Base-by-base conservation (phyloP, 495 filamentous ascomycete species). In the Lepidopterella palustris region DNA sequence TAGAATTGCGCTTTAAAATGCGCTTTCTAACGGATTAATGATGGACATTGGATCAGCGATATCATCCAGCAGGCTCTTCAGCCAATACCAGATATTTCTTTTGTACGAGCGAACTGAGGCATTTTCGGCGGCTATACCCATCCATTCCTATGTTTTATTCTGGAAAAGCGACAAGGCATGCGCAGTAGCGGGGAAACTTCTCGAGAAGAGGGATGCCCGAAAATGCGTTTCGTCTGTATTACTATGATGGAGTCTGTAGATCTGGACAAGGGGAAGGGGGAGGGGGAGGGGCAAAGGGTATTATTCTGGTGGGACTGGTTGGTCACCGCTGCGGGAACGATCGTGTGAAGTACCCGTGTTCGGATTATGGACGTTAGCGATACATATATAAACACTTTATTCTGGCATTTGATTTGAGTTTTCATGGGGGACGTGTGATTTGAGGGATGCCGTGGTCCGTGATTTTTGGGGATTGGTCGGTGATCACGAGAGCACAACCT, bases 121-220 rank as follows among this genome's bases (percentile, higher is more conserved):
- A 28, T 55, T 60, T 40, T 65, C 55, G 63, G 56, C 63, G 63
- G 63, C 63, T 66, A 66, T 45, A 63, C 63, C 60, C 54, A 55
- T 61, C 54, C n/a, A n/a, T 31, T 65, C 53, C 39, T 57, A 10
- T 49, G n/a, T 49, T 18, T 18, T 26, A 27, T 27, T 31, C 27
- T 1, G 15, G 42, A 26, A 47, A 21, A 55, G 11, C 26, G 52
- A 35, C 47, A 5, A n/a, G 59, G 55, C 47, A 65, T 61, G 63
- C 63, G 63, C 58, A 65, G 58, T 65, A 53, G 48, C 57, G 57
- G 62, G 62, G 21, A 26, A 20, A 5, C n/a, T n/a, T 50, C 18
- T 40, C 35, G 35, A 9, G 35, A 40, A n/a, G 35, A 40, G 35
- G 35, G 11, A 50, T 49, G 29, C 40, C 53, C 45, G 15, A 54